Conservation (phyloP, 1,284 basidiomycete genomes). For the Hypsizygus ulmarius region DNA sequence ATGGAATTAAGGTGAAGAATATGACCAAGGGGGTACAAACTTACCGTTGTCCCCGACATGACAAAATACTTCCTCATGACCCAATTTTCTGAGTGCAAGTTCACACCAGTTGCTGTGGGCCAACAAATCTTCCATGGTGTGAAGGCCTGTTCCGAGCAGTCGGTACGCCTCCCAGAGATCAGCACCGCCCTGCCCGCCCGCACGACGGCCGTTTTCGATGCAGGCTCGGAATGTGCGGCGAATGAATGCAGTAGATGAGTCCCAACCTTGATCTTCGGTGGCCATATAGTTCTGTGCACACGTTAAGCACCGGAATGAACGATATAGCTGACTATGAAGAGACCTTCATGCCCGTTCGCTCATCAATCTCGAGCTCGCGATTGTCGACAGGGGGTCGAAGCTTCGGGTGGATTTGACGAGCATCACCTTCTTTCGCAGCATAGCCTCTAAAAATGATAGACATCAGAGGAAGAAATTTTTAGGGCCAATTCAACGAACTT, state of each 20-base stretch:
- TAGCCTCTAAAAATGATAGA: slow-evolving; percentile 49
- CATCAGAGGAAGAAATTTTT: background rate
- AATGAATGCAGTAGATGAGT: slow-evolving; percentile 78
- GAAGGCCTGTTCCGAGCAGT: slow-evolving; percentile 67
- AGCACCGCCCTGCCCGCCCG: slow-evolving; percentile 49
- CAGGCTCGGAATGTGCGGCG: slow-evolving; percentile 65
- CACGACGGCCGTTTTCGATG: slow-evolving; percentile 58
- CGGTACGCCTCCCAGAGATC: slow-evolving; percentile 74
- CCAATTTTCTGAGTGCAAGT: slow-evolving; percentile 69
- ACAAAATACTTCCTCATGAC: slow-evolving; percentile 74
- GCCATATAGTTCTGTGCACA: slow-evolving; percentile 42
- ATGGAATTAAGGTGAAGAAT: background rate
- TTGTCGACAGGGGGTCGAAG: slow-evolving; percentile 73
- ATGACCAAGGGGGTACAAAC: slow-evolving; percentile 1
- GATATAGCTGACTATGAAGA: too few relatives aligned
- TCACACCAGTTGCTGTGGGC: slow-evolving; percentile 85
- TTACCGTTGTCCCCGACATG: slow-evolving; percentile 79
- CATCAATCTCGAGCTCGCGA: slow-evolving; percentile 78
- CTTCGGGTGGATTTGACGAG: slow-evolving; percentile 62
- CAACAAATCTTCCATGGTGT: slow-evolving; percentile 74
- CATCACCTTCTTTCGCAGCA: slow-evolving; percentile 72
- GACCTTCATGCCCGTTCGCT: slow-evolving; percentile 84
- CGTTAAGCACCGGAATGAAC: background rate
- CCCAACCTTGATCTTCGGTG: slow-evolving; percentile 66
- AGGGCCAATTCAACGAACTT: slow-evolving; percentile 36